These are phyloP conservation scores for Hippophae tibetana DNA, from an alignment of 306 rosid genomes.

Conservation along the genomic window DNA sequence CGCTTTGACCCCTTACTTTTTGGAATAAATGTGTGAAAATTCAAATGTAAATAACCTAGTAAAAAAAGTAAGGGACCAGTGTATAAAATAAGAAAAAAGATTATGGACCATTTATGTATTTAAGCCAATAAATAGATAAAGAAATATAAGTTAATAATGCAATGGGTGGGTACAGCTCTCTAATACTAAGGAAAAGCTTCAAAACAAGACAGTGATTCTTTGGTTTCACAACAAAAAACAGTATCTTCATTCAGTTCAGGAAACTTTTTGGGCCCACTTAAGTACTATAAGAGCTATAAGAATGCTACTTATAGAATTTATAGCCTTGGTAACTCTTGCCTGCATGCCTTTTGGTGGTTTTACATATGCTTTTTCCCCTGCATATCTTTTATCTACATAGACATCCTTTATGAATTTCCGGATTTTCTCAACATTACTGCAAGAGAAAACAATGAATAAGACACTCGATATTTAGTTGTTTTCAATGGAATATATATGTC, in stretches of 20 bases:
- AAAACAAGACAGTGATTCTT: too few species aligned
- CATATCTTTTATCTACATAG: constrained; percentile 61
- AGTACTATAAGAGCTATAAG: not conserved
- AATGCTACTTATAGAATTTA: not conserved
- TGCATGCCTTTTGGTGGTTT: constrained; percentile 84
- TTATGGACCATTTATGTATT: too few species aligned
- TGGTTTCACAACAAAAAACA: too few species aligned
- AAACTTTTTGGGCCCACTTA: not conserved
- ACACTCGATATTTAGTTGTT: constrained; percentile 5
- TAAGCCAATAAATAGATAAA: too few species aligned
- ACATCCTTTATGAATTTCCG: constrained; percentile 74
- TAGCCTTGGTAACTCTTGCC: constrained; percentile 28
- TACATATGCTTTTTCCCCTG: constrained; percentile 50
- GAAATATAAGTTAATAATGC: too few species aligned
- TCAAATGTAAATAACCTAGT: too few species aligned
- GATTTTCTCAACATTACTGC: constrained; percentile 70
- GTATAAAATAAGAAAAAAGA: too few species aligned
- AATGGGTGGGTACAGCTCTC: too few species aligned
- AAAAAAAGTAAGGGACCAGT: too few species aligned
- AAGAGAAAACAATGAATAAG: constrained; percentile 23
- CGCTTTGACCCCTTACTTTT: too few species aligned
- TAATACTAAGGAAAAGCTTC: too few species aligned
- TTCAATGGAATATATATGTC: constrained; percentile 10
- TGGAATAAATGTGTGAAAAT: too few species aligned
- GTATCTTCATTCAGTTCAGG: not conserved